Conservation (phyloP, 352 stramenopile genomes). For the Globisporangium parvum region DNA sequence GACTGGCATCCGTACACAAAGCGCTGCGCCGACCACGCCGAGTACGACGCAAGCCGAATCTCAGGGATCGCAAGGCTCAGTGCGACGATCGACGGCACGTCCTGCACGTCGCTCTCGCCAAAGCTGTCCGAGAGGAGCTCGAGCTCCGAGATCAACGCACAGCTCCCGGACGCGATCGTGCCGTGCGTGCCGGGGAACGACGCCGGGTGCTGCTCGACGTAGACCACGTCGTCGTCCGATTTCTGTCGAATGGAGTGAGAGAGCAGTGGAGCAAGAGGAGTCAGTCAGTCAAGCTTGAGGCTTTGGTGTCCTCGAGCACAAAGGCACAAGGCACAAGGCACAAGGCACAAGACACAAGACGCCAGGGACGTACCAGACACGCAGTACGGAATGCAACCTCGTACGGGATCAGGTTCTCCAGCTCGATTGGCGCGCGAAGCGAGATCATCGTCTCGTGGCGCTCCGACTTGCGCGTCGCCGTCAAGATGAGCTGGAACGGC, state of each 20-base stretch:
- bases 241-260: constrained; percentile 23
- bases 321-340: constrained; percentile 7
- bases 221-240: constrained; percentile 53
- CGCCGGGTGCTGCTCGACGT: constrained; percentile 56
- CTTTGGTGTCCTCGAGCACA: neutral
- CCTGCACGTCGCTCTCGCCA: constrained; percentile 21
- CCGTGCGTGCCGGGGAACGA: constrained; percentile 60
- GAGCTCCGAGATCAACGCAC: constrained; percentile 53
- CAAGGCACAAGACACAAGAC: neutral
- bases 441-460: constrained; percentile 70
- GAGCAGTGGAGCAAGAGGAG: no score
- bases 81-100: constrained; percentile 60
- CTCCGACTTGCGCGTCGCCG: constrained; percentile 63
- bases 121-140: constrained; percentile 57
- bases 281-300: no score
- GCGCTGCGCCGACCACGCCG: constrained; percentile 39
- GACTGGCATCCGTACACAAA: constrained; percentile 69
- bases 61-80: constrained; percentile 65
- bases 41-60: constrained; percentile 51
- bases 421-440: constrained; percentile 53
- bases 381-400: constrained; percentile 66
- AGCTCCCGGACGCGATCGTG: constrained; percentile 47
- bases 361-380: constrained; percentile 39
- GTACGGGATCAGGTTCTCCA: constrained; percentile 78
- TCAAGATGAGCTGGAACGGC: constrained; percentile 74